phyloP scores from a whole-genome alignment of 2,329 filamentous ascomycete species.

The Penicillium sp. region DNA sequence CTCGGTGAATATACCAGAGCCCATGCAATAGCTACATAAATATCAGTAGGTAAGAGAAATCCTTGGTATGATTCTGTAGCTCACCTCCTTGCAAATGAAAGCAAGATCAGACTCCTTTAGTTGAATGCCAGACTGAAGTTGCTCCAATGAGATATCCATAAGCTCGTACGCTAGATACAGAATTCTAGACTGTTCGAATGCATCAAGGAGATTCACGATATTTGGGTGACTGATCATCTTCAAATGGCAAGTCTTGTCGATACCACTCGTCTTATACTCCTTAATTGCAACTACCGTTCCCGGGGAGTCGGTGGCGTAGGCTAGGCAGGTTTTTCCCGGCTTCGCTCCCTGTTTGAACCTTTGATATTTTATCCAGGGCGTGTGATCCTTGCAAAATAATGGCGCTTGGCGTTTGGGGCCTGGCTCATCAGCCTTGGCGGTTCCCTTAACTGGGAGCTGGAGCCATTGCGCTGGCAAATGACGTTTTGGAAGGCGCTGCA shows the following conservation, averaged over 20 bases:
- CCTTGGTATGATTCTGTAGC: neutral
- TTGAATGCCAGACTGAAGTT: conserved; percentile 5
- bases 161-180: conserved; percentile 6
- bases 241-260: conserved; percentile 5
- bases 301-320: neutral
- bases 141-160: conserved; percentile 5
- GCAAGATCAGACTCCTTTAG: conserved; percentile 6
- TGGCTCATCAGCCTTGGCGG: neutral
- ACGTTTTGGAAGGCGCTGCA: neutral
- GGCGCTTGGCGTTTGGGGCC: neutral
- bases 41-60: conserved; percentile 1
- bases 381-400: conserved; percentile 2
- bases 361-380: conserved; percentile 4
- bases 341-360: neutral
- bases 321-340: conserved; percentile 6
- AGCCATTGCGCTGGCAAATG: neutral
- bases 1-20: conserved; percentile 8
- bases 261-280: conserved; percentile 6
- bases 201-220: conserved; percentile 2
- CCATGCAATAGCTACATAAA: conserved; percentile 1
- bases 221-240: conserved; percentile 1
- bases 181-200: conserved; percentile 5
- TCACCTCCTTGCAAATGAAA: conserved; percentile 8
- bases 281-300: conserved; percentile 3
- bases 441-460: neutral